phyloP scores from a whole-genome alignment of 306 rosid species.

The Abrus pulchellus region DNA sequence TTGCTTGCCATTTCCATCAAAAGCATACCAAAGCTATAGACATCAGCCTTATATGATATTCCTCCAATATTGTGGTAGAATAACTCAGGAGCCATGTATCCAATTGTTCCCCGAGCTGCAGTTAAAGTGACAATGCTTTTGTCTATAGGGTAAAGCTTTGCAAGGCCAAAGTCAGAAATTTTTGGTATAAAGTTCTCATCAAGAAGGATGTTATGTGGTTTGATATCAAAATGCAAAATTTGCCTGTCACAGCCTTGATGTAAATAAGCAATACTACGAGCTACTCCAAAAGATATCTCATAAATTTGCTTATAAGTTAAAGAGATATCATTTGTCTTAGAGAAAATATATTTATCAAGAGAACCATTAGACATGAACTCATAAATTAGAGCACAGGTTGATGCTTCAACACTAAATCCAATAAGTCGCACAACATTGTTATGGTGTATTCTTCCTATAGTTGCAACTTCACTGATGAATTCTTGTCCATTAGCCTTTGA shows the following conservation, averaged over 20 bases:
- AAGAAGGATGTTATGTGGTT: conserved; percentile 14
- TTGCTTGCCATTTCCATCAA: conserved; percentile 20
- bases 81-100: background rate
- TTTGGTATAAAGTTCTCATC: background rate
- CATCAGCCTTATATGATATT: background rate
- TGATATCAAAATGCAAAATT: conserved; percentile 27
- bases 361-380: conserved; percentile 43
- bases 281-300: conserved; percentile 43
- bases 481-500: conserved; percentile 31
- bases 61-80: conserved; percentile 7
- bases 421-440: conserved; percentile 20
- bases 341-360: conserved; percentile 39
- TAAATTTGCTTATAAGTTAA: background rate
- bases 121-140: conserved; percentile 1
- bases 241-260: conserved; percentile 16
- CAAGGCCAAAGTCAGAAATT: conserved; percentile 3
- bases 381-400: conserved; percentile 37
- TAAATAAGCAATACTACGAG: conserved; percentile 32
- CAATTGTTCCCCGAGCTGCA: background rate
- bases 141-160: background rate
- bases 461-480: conserved; percentile 26
- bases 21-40: conserved; percentile 26
- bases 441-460: conserved; percentile 36
- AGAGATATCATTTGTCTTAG: background rate
- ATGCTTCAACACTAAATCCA: conserved; percentile 29